Percentiles rank a stretch among this genome's conserved stretches.
phyloP scores from a whole-genome alignment of 768 basidiomycete species.

The Botryobasidium botryosum region DNA sequence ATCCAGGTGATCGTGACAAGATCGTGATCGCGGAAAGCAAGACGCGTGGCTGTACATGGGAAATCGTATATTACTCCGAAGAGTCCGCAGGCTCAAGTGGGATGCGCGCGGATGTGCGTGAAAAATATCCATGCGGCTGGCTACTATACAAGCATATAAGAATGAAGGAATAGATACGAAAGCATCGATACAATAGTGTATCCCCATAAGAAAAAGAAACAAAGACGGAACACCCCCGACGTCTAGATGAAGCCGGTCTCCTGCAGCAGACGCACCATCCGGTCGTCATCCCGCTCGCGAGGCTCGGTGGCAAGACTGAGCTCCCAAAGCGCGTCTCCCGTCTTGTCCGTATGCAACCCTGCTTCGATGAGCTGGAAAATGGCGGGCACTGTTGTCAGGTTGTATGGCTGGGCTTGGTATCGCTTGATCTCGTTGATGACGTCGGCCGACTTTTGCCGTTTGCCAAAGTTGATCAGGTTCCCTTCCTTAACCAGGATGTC shows the following conservation, averaged over 20 bases:
- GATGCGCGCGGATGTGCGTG: too few species aligned
- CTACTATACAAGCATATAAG: too few species aligned
- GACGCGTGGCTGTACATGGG: too few species aligned
- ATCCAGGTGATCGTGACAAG: too few species aligned
- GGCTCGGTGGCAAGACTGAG: constrained; percentile 80
- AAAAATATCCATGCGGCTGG: too few species aligned
- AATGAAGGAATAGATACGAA: too few species aligned
- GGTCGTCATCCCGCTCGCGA: constrained; percentile 88
- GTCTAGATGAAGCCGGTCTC: constrained; percentile 68
- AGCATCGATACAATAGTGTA: too few species aligned
- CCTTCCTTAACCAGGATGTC: constrained; percentile 50
- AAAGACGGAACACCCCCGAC: neutral
- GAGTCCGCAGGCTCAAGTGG: too few species aligned
- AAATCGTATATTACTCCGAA: too few species aligned
- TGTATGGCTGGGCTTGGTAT: constrained; percentile 85
- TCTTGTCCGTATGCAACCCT: constrained; percentile 57
- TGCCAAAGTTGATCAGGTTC: constrained; percentile 83
- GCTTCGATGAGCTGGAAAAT: constrained; percentile 68
- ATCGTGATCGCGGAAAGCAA: too few species aligned
- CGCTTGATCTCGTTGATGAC: constrained; percentile 93
- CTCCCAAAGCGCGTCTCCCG: constrained; percentile 47
- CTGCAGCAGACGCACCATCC: constrained; percentile 80
- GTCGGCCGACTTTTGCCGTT: constrained; percentile 89
- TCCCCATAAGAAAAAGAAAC: too few species aligned
- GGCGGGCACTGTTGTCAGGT: constrained; percentile 47